Evolutionary conservation across 2,329 filamentous ascomycete species (phyloP).

Genomic region (Nannizzia gypsea): DNA sequence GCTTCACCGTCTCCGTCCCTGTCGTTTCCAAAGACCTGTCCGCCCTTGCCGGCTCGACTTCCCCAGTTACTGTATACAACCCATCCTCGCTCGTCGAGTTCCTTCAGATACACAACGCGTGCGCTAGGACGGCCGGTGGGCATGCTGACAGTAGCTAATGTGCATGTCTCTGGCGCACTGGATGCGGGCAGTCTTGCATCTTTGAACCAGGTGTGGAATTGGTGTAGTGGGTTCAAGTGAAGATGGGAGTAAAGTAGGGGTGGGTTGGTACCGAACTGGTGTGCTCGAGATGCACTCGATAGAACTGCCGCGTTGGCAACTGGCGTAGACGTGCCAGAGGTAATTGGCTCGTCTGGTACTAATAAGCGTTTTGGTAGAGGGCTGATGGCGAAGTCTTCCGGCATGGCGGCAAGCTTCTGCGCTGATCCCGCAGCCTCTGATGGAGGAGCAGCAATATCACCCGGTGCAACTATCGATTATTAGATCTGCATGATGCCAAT

Average conservation of each 20-base stretch:
- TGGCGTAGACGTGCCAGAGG: constrained; percentile 28
- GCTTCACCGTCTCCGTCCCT: constrained; percentile 2
- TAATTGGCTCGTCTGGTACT: constrained; percentile 9
- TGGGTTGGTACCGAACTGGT: constrained; percentile 34
- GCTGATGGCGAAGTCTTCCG: constrained; percentile 7
- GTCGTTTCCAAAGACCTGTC: constrained; percentile 27
- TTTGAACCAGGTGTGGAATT: constrained; percentile 86
- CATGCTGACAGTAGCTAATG: constrained; percentile 69
- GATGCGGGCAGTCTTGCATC: constrained; percentile 52
- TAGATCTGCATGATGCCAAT: constrained; percentile 29
- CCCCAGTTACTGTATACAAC: constrained; percentile 91
- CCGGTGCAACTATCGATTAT: constrained; percentile 28
- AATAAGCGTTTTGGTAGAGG: constrained; percentile 1
- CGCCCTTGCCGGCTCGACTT: constrained; percentile 44
- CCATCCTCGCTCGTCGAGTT: constrained; percentile 71
- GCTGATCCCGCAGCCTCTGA: constrained; percentile 9
- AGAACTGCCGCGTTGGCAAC: constrained; percentile 26
- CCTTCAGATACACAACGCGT: constrained; percentile 88
- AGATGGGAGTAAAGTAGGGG: constrained; percentile 32
- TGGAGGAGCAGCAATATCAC: constrained; percentile 26
- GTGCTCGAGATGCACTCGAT: constrained; percentile 29
- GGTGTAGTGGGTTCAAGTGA: constrained; percentile 52
- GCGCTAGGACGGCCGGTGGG: constrained; percentile 75
- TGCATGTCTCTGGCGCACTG: constrained; percentile 76
- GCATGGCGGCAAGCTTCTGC: constrained; percentile 8